phyloP scores from a whole-genome alignment of 1,139 yeast genomes.

The Sugiyamaella paludigena region DNA sequence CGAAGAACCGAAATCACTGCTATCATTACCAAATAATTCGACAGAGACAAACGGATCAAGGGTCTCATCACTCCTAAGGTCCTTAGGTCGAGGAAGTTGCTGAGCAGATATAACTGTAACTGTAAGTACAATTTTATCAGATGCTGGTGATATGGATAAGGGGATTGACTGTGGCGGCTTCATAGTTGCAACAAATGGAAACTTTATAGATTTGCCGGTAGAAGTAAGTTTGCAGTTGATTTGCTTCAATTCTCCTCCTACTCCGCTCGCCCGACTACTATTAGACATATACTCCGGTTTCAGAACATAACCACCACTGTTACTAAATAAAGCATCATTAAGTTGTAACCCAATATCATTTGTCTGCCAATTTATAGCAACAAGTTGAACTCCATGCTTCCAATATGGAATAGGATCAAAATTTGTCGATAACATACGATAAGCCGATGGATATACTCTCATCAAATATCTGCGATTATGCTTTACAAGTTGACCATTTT shows the following conservation, averaged over 20 bases:
- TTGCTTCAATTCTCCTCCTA: neutral
- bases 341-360: slow-evolving; percentile 85
- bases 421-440: slow-evolving; percentile 73
- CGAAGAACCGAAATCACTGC: slow-evolving; percentile 3
- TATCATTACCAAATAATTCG: slow-evolving; percentile 50
- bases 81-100: slow-evolving; percentile 69
- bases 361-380: slow-evolving; percentile 96
- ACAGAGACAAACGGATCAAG: slow-evolving; percentile 59
- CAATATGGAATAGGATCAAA: slow-evolving; percentile 77
- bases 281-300: slow-evolving; percentile 52
- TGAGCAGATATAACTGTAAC: slow-evolving; percentile 70
- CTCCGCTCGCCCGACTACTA: neutral
- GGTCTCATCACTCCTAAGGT: slow-evolving; percentile 42
- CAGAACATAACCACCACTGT: slow-evolving; percentile 68
- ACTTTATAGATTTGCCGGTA: too few relatives aligned
- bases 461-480: slow-evolving; percentile 75
- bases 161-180: neutral
- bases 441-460: slow-evolving; percentile 84
- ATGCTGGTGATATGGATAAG: neutral
- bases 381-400: slow-evolving; percentile 88
- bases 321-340: slow-evolving; percentile 79
- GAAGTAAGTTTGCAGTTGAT: too few relatives aligned
- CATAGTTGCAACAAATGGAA: slow-evolving; percentile 3
- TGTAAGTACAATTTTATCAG: slow-evolving; percentile 39
- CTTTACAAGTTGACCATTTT: slow-evolving; percentile 52